phyloP scores from a whole-genome alignment of 352 stramenopile species.

The Globisporangium sylvaticum region DNA sequence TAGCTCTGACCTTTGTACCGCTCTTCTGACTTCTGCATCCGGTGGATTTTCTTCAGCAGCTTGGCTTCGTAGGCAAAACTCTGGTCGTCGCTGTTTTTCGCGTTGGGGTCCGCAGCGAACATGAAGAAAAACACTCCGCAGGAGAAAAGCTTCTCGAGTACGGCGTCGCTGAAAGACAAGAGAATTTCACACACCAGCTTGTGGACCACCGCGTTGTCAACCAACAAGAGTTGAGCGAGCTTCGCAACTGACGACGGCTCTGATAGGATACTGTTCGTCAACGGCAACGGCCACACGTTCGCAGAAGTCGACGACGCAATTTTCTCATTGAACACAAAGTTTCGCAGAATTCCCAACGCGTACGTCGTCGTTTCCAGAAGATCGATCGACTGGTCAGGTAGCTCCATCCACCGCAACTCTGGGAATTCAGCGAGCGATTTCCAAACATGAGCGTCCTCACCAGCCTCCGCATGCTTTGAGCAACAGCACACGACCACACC shows the following conservation, averaged over 20 bases:
- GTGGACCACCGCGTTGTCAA: constrained; percentile 46
- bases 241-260: constrained; percentile 40
- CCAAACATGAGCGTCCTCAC: constrained; percentile 45
- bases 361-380: constrained; percentile 33
- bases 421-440: constrained; percentile 56
- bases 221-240: constrained; percentile 62
- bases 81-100: constrained; percentile 20
- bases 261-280: constrained; percentile 56
- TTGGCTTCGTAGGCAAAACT: constrained; percentile 54
- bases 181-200: constrained; percentile 64
- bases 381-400: constrained; percentile 62
- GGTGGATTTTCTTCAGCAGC: constrained; percentile 63
- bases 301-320: constrained; percentile 18
- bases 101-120: constrained; percentile 34
- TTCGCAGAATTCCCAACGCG: constrained; percentile 54
- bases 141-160: constrained; percentile 48
- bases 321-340: constrained; percentile 62
- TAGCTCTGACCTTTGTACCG: constrained; percentile 51
- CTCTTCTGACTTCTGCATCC: constrained; percentile 50
- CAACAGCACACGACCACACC: constrained; percentile 65
- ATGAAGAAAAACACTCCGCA: constrained; percentile 78
- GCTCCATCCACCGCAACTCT: constrained; percentile 79
- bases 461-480: constrained; percentile 36
- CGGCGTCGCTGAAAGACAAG: constrained; percentile 38
- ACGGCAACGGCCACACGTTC: constrained; percentile 49